Conservation (phyloP, 441 rosid species). For the Jatropha podagrica region DNA sequence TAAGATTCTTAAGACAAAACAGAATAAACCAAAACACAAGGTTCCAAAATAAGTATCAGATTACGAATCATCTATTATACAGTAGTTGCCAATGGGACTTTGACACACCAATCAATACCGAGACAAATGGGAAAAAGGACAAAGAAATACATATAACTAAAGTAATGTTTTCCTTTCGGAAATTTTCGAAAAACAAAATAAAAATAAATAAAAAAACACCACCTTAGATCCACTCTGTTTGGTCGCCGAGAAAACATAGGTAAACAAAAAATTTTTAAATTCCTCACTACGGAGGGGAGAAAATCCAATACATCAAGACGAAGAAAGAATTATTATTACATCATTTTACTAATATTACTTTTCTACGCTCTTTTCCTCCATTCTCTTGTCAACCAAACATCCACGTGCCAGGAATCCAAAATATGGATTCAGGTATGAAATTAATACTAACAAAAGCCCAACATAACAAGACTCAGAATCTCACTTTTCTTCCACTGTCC, state of each 20-base stretch:
- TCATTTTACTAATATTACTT: neutral
- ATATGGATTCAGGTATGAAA: neutral
- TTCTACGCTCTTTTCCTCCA: neutral
- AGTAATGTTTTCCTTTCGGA: constrained; percentile 6
- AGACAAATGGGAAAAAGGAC: constrained; percentile 9
- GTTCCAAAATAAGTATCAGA: constrained; percentile 45
- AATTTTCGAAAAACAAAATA: neutral
- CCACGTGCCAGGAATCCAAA: neutral
- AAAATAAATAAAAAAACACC: constrained; percentile 1
- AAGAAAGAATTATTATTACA: neutral
- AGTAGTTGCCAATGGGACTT: constrained; percentile 26
- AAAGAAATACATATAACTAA: neutral
- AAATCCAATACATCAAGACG: neutral
- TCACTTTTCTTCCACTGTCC: constrained; percentile 2
- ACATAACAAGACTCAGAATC: neutral
- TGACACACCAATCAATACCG: constrained; percentile 22
- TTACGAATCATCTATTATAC: constrained; percentile 23
- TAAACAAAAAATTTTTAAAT: neutral
- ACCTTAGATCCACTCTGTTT: constrained; percentile 20
- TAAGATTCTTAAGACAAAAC: constrained; percentile 63
- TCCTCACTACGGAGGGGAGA: neutral
- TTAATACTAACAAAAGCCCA: neutral
- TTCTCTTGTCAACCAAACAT: neutral
- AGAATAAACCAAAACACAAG: constrained; percentile 63
- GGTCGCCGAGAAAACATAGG: constrained; percentile 22